Evolutionary conservation across 495 filamentous ascomycete species (phyloP).

Genomic region (Lichina pygmaea): DNA sequence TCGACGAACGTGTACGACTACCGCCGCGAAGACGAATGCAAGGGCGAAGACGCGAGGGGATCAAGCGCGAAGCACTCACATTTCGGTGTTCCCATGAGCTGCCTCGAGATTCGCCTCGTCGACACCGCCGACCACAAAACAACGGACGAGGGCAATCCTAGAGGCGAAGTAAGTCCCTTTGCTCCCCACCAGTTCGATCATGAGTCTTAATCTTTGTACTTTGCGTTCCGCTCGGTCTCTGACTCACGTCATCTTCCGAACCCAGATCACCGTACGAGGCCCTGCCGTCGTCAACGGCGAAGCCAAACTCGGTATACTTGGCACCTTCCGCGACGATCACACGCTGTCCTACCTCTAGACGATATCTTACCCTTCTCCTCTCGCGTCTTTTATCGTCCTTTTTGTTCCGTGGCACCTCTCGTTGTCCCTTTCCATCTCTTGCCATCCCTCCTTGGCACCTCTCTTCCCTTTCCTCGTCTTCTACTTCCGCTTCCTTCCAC

Average conservation of each 20-base stretch:
- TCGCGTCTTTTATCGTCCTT: background rate
- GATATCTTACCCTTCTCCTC: background rate
- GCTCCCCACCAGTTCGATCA: background rate
- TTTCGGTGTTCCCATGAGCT: constrained; percentile 62
- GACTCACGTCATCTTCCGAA: background rate
- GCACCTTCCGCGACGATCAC: constrained; percentile 24
- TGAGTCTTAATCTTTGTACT: background rate
- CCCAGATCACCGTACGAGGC: constrained; percentile 33
- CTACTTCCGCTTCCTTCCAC: too few relatives aligned
- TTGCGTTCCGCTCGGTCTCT: background rate
- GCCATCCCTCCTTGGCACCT: background rate
- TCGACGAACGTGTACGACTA: constrained; percentile 84
- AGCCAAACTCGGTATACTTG: constrained; percentile 27
- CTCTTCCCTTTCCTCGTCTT: background rate
- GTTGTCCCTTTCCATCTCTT: background rate
- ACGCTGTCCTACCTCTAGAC: constrained; percentile 19
- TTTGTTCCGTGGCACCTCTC: background rate
- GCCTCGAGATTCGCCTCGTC: constrained; percentile 44
- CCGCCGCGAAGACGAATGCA: constrained; percentile 19
- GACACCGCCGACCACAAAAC: constrained; percentile 31
- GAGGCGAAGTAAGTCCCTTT: constrained; percentile 29
- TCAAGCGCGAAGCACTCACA: constrained; percentile 25
- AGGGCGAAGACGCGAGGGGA: constrained; percentile 4
- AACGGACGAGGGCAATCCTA: constrained; percentile 21
- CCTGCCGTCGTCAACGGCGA: constrained; percentile 39